Conservation (phyloP, 345 rosid genomes). For the Citrus cavaleriei region DNA sequence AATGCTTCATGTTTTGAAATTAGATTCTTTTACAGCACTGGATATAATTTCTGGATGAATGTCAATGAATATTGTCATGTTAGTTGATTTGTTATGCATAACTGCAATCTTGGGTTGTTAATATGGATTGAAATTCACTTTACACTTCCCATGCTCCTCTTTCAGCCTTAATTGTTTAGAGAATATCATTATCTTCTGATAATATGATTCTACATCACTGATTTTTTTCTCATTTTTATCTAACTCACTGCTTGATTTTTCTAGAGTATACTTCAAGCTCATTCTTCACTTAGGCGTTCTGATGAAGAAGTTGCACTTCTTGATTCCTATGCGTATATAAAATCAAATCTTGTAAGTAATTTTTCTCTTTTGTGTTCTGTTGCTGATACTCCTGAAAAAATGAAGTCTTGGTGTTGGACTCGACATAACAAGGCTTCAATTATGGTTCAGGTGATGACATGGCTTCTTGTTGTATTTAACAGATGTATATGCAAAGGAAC, state of each 20-base stretch:
- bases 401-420: neutral
- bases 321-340: slow-evolving; percentile 65
- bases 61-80: neutral
- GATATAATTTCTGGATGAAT: neutral
- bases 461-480: neutral
- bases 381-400: neutral
- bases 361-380: neutral
- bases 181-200: neutral
- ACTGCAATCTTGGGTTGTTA: neutral
- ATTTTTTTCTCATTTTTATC: neutral
- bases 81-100: neutral
- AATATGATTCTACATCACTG: neutral
- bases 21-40: neutral
- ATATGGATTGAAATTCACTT: neutral
- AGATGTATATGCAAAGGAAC: neutral
- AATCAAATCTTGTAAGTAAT: slow-evolving; percentile 71
- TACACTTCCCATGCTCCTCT: neutral
- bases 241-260: slow-evolving; percentile 16
- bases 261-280: slow-evolving; percentile 66
- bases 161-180: neutral
- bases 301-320: slow-evolving; percentile 65
- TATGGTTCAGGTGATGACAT: neutral
- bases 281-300: slow-evolving; percentile 61
- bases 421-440: neutral
- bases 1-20: neutral